Evolutionary conservation across 2,329 filamentous ascomycete species (phyloP).

Genomic region (Byssochlamys sp.): DNA sequence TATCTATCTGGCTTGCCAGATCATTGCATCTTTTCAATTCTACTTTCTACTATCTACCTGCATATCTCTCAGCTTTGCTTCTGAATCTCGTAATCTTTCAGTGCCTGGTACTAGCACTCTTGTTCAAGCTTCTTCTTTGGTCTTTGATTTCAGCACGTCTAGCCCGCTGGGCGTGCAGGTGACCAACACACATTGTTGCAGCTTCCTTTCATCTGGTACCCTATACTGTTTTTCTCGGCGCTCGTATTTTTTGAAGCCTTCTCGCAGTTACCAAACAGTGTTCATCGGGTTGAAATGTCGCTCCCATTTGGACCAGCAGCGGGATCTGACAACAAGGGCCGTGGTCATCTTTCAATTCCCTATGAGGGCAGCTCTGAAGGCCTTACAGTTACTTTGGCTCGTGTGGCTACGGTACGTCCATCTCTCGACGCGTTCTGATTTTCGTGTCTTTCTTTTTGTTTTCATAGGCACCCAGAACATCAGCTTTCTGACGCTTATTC

Average conservation of each 20-base stretch:
- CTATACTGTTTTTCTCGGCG: neutral
- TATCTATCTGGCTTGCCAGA: neutral
- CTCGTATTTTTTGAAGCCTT: slow-evolving; percentile 5
- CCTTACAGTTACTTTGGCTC: slow-evolving; percentile 12
- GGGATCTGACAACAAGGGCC: slow-evolving; percentile 14
- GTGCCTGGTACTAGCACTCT: neutral
- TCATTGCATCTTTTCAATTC: slow-evolving; percentile 7
- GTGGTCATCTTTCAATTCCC: slow-evolving; percentile 10
- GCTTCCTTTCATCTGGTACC: neutral
- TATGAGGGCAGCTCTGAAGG: slow-evolving; percentile 12
- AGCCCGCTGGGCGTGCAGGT: slow-evolving; percentile 6
- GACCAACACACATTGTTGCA: neutral
- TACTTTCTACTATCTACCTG: slow-evolving; percentile 14
- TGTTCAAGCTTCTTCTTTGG: slow-evolving; percentile 5
- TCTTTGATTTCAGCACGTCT: slow-evolving; percentile 16
- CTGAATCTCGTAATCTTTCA: slow-evolving; percentile 5
- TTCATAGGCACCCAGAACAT: neutral
- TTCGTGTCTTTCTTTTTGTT: neutral
- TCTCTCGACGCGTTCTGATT: neutral
- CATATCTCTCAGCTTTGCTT: slow-evolving; percentile 6
- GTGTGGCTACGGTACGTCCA: slow-evolving; percentile 19
- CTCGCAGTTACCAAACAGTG: slow-evolving; percentile 1
- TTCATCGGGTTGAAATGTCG: neutral
- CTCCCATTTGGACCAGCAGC: neutral
- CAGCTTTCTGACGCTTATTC: neutral